A percentile compares a stretch with the other conserved stretches of the same genome.
Evolutionary conservation across 2,329 filamentous ascomycete genomes (phyloP).

Genomic region (Aspergillus sp.): DNA sequence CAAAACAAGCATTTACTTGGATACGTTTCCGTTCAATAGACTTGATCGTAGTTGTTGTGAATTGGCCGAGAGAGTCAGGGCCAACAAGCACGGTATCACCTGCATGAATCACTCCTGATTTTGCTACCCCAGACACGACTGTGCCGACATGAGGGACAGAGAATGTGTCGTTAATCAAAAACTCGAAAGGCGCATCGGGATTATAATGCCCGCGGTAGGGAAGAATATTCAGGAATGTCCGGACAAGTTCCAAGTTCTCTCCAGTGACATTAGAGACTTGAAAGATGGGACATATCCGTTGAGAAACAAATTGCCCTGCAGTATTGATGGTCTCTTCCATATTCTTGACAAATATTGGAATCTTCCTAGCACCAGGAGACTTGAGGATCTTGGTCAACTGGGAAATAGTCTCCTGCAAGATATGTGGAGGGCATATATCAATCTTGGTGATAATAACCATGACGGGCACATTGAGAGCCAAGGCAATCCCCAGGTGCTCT

Average conservation of each 20-base stretch:
- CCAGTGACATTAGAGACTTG: conserved; percentile 98
- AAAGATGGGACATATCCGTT: conserved; percentile 94
- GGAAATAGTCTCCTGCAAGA: conserved; percentile 86
- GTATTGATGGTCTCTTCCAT: conserved; percentile 92
- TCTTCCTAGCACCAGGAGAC: conserved; percentile 88
- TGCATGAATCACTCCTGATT: conserved; percentile 79
- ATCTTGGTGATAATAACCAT: conserved; percentile 99
- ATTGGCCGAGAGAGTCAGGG: conserved; percentile 86
- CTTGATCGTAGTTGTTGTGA: conserved; percentile 80
- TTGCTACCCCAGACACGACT: conserved; percentile 91
- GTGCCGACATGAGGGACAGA: conserved; percentile 96
- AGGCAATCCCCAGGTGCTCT: conserved; percentile 91
- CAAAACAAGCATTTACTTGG: conserved; percentile 79
- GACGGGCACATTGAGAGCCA: conserved; percentile 92
- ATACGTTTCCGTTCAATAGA: conserved; percentile 96
- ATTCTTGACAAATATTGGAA: conserved; percentile 92
- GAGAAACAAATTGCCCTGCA: conserved; percentile 90
- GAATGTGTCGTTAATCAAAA: conserved; percentile 96
- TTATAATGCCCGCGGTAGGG: conserved; percentile 95
- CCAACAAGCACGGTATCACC: conserved; percentile 90
- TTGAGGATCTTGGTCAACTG: conserved; percentile 93
- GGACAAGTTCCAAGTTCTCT: conserved; percentile 83
- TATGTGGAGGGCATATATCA: conserved; percentile 94
- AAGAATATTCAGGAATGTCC: conserved; percentile 90
- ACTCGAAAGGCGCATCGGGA: conserved; percentile 83